A percentile compares a stretch with the other conserved stretches of the same genome.
Conservation (phyloP, 2,329 filamentous ascomycete genomes). For the Colletotrichum tropicicola region DNA sequence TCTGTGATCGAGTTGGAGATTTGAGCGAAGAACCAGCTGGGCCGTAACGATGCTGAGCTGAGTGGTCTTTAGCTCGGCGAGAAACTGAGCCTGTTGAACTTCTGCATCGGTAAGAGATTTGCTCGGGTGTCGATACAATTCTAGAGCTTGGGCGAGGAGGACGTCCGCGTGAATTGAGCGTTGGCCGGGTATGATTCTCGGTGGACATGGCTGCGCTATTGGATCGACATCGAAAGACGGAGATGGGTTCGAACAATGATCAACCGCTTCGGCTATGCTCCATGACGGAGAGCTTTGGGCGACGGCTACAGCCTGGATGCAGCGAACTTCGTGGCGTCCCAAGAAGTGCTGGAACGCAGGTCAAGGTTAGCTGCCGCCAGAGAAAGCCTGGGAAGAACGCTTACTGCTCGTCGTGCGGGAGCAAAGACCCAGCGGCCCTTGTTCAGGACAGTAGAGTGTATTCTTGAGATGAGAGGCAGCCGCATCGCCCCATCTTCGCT, state of each 20-base stretch:
- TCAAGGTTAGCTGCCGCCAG: background rate
- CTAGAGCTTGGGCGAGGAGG: slow-evolving; percentile 1
- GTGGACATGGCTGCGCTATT: too few species aligned
- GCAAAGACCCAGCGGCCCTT: slow-evolving; percentile 13
- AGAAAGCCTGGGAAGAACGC: background rate
- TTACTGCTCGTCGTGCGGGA: background rate
- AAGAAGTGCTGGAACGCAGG: background rate
- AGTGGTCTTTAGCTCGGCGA: background rate
- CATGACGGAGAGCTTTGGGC: background rate
- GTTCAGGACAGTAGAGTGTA: slow-evolving; percentile 16
- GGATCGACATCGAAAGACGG: too few species aligned
- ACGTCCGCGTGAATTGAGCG: background rate
- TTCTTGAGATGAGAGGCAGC: slow-evolving; percentile 19
- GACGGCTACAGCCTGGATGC: background rate
- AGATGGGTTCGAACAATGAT: too few species aligned
- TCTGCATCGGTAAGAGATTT: background rate
- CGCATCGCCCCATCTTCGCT: slow-evolving; percentile 32
- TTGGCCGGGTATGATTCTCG: background rate
- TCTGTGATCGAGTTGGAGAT: background rate
- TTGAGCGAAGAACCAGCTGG: slow-evolving; percentile 13
- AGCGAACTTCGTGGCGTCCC: background rate
- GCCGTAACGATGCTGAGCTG: slow-evolving; percentile 14
- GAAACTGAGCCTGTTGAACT: background rate
- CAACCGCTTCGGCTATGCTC: too few species aligned
- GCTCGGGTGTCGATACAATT: background rate